phyloP scores from a whole-genome alignment of 2,329 filamentous ascomycete species.

The Sporothrix protearum region DNA sequence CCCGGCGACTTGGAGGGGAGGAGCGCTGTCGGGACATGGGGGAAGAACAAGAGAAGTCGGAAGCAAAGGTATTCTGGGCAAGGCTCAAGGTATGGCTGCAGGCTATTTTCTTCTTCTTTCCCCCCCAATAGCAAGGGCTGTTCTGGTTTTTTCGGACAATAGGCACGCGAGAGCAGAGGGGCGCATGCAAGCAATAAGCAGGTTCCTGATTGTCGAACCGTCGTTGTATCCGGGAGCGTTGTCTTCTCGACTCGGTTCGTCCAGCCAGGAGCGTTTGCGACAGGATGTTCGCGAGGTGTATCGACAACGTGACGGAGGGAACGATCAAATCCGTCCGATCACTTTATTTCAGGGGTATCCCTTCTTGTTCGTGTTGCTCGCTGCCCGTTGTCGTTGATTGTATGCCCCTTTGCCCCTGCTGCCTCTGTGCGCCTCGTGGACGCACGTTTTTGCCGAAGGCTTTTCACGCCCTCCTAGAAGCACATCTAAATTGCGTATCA shows the following conservation, averaged over 20 bases:
- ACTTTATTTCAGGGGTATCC: background rate
- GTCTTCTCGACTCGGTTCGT: background rate
- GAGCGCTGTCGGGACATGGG: conserved; percentile 58
- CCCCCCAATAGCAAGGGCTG: background rate
- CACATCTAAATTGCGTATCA: conserved; percentile 13
- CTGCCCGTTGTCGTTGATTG: background rate
- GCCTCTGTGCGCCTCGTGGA: conserved; percentile 7
- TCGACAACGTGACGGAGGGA: background rate
- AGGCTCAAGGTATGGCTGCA: background rate
- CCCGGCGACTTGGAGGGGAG: conserved; percentile 47
- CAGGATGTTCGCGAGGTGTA: background rate
- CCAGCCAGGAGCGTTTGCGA: background rate
- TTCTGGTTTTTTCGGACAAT: background rate
- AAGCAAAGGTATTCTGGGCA: background rate
- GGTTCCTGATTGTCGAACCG: background rate
- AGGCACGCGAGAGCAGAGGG: background rate
- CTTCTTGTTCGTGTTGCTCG: background rate
- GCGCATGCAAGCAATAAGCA: conserved; percentile 15
- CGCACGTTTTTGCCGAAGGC: background rate
- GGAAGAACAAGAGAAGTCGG: conserved; percentile 6
- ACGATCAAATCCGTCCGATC: background rate
- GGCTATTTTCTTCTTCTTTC: background rate
- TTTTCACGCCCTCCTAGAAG: background rate
- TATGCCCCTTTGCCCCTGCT: background rate
- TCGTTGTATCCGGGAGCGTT: background rate